These are phyloP conservation scores for Parasitella parasitica DNA, from an alignment of 371 early-diverging fungal species.

Conservation along the genomic window DNA sequence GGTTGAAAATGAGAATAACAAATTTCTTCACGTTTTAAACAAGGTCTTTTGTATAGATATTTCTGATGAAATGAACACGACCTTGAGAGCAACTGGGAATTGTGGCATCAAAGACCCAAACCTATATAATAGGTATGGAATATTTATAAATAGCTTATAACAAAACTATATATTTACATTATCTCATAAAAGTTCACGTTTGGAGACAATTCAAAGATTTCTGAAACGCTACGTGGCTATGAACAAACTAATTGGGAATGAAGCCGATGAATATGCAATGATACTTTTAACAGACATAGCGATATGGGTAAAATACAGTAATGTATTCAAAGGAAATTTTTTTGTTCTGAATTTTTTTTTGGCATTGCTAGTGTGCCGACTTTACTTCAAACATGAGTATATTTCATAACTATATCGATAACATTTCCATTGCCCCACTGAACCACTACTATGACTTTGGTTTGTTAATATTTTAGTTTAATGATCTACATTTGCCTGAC, in stretches of 20 bases:
- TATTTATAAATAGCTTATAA: background rate
- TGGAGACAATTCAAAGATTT: slow-evolving; percentile 5
- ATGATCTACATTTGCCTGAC: background rate
- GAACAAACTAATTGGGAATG: slow-evolving; percentile 10
- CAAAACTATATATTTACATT: background rate
- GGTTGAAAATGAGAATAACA: too few species aligned
- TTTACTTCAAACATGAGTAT: background rate
- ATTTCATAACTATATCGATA: background rate
- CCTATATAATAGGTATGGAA: slow-evolving; percentile 1
- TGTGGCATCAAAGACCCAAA: background rate
- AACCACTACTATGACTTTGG: background rate
- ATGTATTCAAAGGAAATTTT: too few species aligned
- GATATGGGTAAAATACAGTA: slow-evolving; percentile 12
- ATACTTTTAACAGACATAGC: background rate
- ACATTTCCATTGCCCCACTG: background rate
- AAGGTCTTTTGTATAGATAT: slow-evolving; percentile 15
- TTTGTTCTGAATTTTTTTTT: background rate
- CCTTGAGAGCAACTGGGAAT: background rate
- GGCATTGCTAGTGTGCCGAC: background rate
- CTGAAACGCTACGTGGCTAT: slow-evolving; percentile 4
- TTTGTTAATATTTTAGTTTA: background rate
- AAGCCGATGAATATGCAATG: slow-evolving; percentile 1
- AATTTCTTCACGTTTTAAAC: too few species aligned
- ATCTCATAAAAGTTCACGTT: background rate
- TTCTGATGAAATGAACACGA: slow-evolving; percentile 2